phyloP scores from a whole-genome alignment of 768 basidiomycete genomes.

The Termitomyces sp. region DNA sequence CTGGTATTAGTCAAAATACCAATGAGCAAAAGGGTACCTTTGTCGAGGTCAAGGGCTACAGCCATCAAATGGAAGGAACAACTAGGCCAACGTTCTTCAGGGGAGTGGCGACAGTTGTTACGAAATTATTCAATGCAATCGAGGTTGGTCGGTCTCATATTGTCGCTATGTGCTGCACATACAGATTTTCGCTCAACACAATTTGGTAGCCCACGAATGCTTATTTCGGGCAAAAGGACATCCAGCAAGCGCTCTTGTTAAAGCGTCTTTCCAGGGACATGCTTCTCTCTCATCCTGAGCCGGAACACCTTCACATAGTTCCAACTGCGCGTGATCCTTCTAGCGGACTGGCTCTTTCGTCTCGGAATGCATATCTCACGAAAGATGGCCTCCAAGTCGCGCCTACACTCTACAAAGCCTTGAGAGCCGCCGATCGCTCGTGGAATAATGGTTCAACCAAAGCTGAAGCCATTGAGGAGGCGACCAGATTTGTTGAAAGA shows the following conservation, averaged over 20 bases:
- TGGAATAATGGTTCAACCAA: constrained; percentile 54
- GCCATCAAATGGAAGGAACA: constrained; percentile 88
- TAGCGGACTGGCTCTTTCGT: constrained; percentile 80
- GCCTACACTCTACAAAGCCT: constrained; percentile 63
- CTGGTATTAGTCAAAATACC: constrained; percentile 78
- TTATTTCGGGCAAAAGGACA: constrained; percentile 98
- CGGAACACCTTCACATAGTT: constrained; percentile 75
- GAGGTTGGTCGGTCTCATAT: constrained; percentile 54
- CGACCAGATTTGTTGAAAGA: constrained; percentile 33
- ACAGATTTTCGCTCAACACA: background rate
- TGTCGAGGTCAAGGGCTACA: constrained; percentile 87
- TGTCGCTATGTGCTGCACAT: background rate
- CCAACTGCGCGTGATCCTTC: constrained; percentile 70
- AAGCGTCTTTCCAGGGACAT: constrained; percentile 76
- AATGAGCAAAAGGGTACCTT: constrained; percentile 80
- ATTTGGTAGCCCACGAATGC: constrained; percentile 73
- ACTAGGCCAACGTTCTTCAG: constrained; percentile 89
- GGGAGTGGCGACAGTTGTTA: constrained; percentile 92
- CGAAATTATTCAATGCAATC: constrained; percentile 90
- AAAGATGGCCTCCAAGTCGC: constrained; percentile 57
- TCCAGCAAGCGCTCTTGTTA: constrained; percentile 89
- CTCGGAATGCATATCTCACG: constrained; percentile 82
- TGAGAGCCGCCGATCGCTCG: constrained; percentile 46
- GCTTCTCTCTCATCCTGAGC: constrained; percentile 69
- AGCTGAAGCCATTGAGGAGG: constrained; percentile 39